Evolutionary conservation across 192 early-diverging fungal species (phyloP), one percentile per base, ranked within the genome.

Genomic region (Umbelopsis isabellina): DNA sequence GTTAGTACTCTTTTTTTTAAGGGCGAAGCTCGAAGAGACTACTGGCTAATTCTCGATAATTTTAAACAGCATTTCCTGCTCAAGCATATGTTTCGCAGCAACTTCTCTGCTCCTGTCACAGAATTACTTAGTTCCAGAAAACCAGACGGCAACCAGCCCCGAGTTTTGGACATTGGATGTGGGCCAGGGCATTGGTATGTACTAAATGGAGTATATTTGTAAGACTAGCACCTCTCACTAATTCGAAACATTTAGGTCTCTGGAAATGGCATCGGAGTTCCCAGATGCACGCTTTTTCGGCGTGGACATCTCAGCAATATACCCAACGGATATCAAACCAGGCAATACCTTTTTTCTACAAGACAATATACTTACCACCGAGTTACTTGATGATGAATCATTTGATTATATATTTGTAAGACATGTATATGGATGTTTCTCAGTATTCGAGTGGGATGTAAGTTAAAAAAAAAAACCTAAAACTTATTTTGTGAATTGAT

Each of bases 231-330:
- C 69, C 4, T 69, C n/a, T 30, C 3, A 1, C 3, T 23, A 53
- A 20, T 53, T 25, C 22, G 23, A 18, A 61, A 35, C 16, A 61
- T 35, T 25, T 35, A 61, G 75, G 75, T 53, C 71, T 55, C 30
- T 78, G 68, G 80, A 82, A 67, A 83, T 75, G 78, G 79, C 79
- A 18, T 72, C 64, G 1, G 76, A 75, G 25, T 82, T 71, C 30
- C 75, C 78, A 15, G 46, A 50, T 30, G 67, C 73, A 4, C 48
- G 70, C 44, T 65, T 81, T 50, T 55, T 71, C 49, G 80, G 80
- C 8, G 35, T 81, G 25, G 80, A 81, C 53, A 66, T 75, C 46
- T 69, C 71, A 20, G 49, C 58, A 33, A 61, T 70, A n/a, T 79
- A 76, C 49, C 77, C 77, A 30, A 37, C 66, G 22, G 44, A 22